Base-by-base conservation (phyloP, 2,329 filamentous ascomycete species). In the Knufia fluminis region DNA sequence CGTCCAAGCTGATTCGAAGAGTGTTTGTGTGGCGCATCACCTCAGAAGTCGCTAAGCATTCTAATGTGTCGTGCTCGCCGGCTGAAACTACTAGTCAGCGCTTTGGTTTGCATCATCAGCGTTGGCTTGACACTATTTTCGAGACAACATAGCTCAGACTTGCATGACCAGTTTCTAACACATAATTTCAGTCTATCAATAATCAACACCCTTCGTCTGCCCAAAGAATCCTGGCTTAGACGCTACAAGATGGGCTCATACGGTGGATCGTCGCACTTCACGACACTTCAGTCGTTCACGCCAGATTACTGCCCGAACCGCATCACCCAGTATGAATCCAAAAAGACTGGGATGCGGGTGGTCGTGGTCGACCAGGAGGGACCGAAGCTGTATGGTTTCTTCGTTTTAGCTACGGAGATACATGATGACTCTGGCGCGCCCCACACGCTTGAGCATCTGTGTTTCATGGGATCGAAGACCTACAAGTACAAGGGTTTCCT, bases 401-500 rank as follows among this genome's bases (percentile, higher is more conserved):
- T 98, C 68, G 85, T 90, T 28, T 77, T 98, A 47, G 92, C 92
- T 28, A 98, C 92, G 2, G 92, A 98, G 68, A 97, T 98, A 60
- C 85, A 94, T 60, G 92, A 98, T 70, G 89, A 98, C 66, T 97
- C 91, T 9, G 92, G 92, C 35, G 86, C 92, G 12, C 92, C 86
- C 3, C 86, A 91, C 62, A 90, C 86, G 0, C 73, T 91, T n/a
- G 85, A 91, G 68, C 85, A 90, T 65, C 69, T 91, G 12, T 74
- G 86, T 56, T 91, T 90, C 64, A 89, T 90, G 83, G 92, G 92
- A 23, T 97, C 92, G 20, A 89, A 86, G 64, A 94, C 78, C 64
- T 97, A 95, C 66, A 84, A 79, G 53, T 97, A 94, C 72, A 97
- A 97, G 67, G 92, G 92, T 1, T 81, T 98, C 35, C 77, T 98